These are phyloP conservation scores for Rheum nobile DNA, from an alignment of 148 eudicot species.

Conservation along the genomic window DNA sequence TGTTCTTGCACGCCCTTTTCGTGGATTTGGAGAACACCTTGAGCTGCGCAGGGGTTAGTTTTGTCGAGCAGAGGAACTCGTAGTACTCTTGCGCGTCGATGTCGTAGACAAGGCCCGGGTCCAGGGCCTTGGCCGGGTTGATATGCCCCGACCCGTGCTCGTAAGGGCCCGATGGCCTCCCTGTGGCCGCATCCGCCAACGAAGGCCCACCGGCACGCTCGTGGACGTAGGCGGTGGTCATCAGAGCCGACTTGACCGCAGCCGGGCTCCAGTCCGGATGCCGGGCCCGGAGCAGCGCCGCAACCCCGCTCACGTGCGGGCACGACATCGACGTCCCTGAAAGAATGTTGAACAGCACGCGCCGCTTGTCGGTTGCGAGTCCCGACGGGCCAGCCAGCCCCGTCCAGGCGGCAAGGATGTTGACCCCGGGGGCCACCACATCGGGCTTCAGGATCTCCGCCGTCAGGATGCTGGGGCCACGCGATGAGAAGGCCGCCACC, in stretches of 20 bases:
- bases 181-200: conserved; percentile 48
- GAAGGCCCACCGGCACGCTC: conserved; percentile 28
- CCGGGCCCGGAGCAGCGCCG: conserved; percentile 65
- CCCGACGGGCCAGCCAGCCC: conserved; percentile 61
- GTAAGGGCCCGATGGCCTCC: conserved; percentile 35
- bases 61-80: conserved; percentile 70
- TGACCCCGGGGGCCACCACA: conserved; percentile 84
- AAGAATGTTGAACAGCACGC: conserved; percentile 61
- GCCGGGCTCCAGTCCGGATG: conserved; percentile 94
- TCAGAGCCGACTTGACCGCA: conserved; percentile 73
- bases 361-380: conserved; percentile 36
- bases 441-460: conserved; percentile 74
- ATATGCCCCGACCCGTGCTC: conserved; percentile 93
- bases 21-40: conserved; percentile 47
- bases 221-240: conserved; percentile 85
- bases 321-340: conserved; percentile 97
- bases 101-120: conserved; percentile 83
- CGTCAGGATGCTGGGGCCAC: conserved; percentile 78
- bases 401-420: conserved; percentile 88
- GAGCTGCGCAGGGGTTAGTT: conserved; percentile 37
- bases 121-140: conserved; percentile 55
- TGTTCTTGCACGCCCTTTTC: conserved; percentile 31
- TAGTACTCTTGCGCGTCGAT: conserved; percentile 59
- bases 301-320: conserved; percentile 93
- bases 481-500: conserved; percentile 83